Evolutionary conservation across 495 filamentous ascomycete genomes (phyloP), one percentile per base, ranked within the genome.

Genomic region (Pseudomonodictys pantanalensis): DNA sequence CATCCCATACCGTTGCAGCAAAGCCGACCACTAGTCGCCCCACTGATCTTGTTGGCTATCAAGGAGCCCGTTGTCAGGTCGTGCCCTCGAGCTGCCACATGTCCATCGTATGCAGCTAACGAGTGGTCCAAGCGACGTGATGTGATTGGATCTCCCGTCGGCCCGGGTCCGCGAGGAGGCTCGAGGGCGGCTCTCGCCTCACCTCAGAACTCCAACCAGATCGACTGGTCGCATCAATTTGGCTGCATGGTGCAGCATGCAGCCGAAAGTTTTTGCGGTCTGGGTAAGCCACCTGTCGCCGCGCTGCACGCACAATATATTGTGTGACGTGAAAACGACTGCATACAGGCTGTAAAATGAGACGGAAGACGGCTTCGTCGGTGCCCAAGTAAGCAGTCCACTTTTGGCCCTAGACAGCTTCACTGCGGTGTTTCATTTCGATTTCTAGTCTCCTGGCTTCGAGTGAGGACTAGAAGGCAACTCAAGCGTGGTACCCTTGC

Each of bases 71-170:
- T 33, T 54, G 61, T 63, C 60, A 47, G 39, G 28, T 10, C 10
- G 17, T n/a, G 54, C 29, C 55, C 51, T 64, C 54, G 55, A 58
- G 61, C 54, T 64, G 61, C 61, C 61, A 64, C 61, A 59, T 64
- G 55, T 58, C 47, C 47, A 58, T 20, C 30, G 18, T 51, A 53
- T 64, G 61, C 61, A 64, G 48, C 54, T 63, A 58, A 48, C 17
- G 33, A 2, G n/a, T 26, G 51, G 28, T 28, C 26, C 26, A 41
- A 44, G 45, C 60, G 24, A 24, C 17, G 12, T n/a, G 29, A 30
- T 42, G 29, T 20, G 58, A 62, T 62, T 62, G 58, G 58, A 41
- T 55, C 51, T n/a, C 29, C 35, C 4, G 32, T 51, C 51, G 58
- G 58, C 51, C 52, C 58, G 58, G 29, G 32, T 49, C 58, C 58